Evolutionary conservation across 2,329 filamentous ascomycete genomes (phyloP).

Genomic region (Neoscytalidium dimidiatum): DNA sequence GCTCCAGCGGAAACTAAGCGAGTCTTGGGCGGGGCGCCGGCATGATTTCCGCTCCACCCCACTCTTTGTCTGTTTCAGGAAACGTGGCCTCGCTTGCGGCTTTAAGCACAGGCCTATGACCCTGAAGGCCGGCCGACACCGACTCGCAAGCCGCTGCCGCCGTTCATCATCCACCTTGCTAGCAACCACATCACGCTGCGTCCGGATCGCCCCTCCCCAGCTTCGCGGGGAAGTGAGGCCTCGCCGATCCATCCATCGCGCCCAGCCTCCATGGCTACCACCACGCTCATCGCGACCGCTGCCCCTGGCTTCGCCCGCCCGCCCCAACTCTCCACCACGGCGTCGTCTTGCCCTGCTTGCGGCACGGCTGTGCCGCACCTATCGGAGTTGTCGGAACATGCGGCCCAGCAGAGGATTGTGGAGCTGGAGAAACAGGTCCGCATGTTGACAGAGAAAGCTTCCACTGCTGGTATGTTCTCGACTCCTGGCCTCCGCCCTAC

Average conservation of each 20-base stretch:
- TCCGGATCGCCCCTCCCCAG: slow-evolving; percentile 11
- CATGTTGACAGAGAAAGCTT: slow-evolving; percentile 70
- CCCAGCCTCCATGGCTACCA: slow-evolving; percentile 6
- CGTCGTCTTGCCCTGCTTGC: slow-evolving; percentile 8
- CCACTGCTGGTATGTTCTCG: slow-evolving; percentile 62
- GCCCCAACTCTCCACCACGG: not conserved
- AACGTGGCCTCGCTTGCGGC: slow-evolving; percentile 11
- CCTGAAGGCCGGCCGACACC: slow-evolving; percentile 11
- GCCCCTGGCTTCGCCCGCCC: slow-evolving; percentile 3
- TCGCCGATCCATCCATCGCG: slow-evolving; percentile 3
- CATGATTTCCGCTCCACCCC: not conserved
- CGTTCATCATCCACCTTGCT: slow-evolving; percentile 1
- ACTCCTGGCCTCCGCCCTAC: slow-evolving; percentile 26
- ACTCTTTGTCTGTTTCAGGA: slow-evolving; percentile 1
- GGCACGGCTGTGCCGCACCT: slow-evolving; percentile 5
- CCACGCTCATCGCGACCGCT: slow-evolving; percentile 8
- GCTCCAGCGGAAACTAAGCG: not conserved
- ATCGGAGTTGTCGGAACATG: slow-evolving; percentile 20
- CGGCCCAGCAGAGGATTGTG: slow-evolving; percentile 27
- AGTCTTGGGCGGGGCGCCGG: not conserved
- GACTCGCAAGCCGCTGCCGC: slow-evolving; percentile 7
- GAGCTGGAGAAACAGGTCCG: slow-evolving; percentile 73
- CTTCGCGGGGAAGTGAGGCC: slow-evolving; percentile 10
- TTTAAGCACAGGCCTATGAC: slow-evolving; percentile 9
- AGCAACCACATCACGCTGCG: slow-evolving; percentile 7